A percentile compares a stretch with the other conserved stretches of the same genome.
Evolutionary conservation across 208 protist species (phyloP).

Genomic region (Crithidia bombi): DNA sequence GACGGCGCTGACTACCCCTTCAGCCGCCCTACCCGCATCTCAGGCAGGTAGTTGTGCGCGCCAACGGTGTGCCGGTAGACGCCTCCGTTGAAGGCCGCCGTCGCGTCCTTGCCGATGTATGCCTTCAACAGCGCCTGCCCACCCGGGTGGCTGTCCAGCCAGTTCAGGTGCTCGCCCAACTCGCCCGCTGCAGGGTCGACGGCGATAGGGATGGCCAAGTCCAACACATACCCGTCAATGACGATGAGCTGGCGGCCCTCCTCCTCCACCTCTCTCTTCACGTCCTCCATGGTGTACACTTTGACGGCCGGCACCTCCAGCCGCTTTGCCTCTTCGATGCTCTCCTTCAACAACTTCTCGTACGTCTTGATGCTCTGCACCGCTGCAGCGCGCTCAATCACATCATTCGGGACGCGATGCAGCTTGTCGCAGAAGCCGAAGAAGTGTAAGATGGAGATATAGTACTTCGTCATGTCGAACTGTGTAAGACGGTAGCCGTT

Average conservation of each 20-base stretch:
- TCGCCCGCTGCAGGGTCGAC: constrained; percentile 56
- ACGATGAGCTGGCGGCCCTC: constrained; percentile 67
- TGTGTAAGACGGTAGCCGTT: constrained; percentile 82
- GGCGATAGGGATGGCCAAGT: constrained; percentile 55
- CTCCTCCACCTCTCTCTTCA: constrained; percentile 48
- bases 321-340: constrained; percentile 33
- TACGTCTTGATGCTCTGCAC: constrained; percentile 39
- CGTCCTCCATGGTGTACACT: constrained; percentile 61
- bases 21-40: constrained; percentile 64
- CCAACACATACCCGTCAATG: constrained; percentile 65
- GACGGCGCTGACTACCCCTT: constrained; percentile 14
- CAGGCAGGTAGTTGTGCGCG: constrained; percentile 63
- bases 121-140: constrained; percentile 65
- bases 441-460: constrained; percentile 54
- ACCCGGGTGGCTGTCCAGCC: constrained; percentile 71
- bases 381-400: constrained; percentile 43
- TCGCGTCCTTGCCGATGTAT: constrained; percentile 83
- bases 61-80: constrained; percentile 71
- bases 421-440: constrained; percentile 71
- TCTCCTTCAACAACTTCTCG: constrained; percentile 33
- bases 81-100: constrained; percentile 64
- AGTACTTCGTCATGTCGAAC: constrained; percentile 88
- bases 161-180: constrained; percentile 56
- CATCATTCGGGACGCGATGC: constrained; percentile 45
- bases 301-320: constrained; percentile 38